Evolutionary conservation across 371 early-diverging fungal species (phyloP), one percentile per base, ranked within the genome.

Genomic region (Mortierella sp.): DNA sequence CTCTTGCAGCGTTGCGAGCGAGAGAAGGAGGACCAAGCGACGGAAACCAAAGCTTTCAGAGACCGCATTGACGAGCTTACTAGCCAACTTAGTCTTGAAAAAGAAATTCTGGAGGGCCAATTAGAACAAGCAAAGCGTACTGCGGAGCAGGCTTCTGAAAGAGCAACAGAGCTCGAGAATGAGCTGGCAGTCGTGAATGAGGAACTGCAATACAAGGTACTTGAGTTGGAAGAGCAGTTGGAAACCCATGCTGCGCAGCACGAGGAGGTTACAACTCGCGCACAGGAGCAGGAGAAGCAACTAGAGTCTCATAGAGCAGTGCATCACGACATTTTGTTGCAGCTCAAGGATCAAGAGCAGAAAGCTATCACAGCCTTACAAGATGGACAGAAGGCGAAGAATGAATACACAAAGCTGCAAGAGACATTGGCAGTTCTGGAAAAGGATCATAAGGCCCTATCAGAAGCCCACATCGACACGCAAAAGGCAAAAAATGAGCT

Each of bases 351-450:
- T 0, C 69, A 84, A 32, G 77, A 86, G 56, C 49, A 64, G 15
- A 68, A 77, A n/a, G 28, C 76, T 0, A 55, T 64, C 1, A 34
- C 19, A 13, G 59, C 67, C 54, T 66, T 68, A 56, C 64, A 42
- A 29, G 66, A 70, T 37, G 37, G 40, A 13, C 55, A 66, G 35
- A 61, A 59, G 26, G 58, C 64, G 17, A 62, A 70, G 47, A 60
- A 82, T 7, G 56, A 70, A 10, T 28, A 85, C 10, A 45, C 64
- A 23, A 57, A 70, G 22, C 42, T 86, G 19, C 68, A 66, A 10
- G 35, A 57, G 22, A 72, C 76, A 8, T 73, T 85, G 35, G 73
- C 64, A 13, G 69, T 82, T 26, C 84, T 84, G 28, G 85, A 86
- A 35, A 68, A 72, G 19, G 84, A 72, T 15, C 70, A 66, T 23